These are phyloP conservation scores for Ensete ventricosum DNA, from an alignment of 176 grass and related monocot genomes.

Conservation along the genomic window DNA sequence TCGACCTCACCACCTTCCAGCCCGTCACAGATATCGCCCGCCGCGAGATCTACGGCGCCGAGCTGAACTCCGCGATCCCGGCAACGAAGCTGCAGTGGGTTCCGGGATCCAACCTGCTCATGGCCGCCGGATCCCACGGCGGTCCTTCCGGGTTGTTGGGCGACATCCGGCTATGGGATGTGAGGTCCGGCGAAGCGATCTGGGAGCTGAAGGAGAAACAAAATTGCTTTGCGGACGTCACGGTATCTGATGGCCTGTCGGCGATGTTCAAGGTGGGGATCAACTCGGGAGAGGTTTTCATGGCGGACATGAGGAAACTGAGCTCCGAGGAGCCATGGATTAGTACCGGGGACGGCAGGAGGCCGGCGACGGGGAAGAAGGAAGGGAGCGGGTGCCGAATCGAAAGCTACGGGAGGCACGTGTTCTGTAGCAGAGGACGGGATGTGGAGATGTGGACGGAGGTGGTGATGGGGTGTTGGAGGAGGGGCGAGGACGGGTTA, in stretches of 20 bases:
- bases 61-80: conserved; percentile 53
- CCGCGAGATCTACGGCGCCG: conserved; percentile 56
- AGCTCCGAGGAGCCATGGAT: conserved; percentile 41
- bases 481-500: background rate
- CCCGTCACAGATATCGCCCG: conserved; percentile 48
- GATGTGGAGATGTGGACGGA: conserved; percentile 75
- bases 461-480: conserved; percentile 27
- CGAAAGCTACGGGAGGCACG: conserved; percentile 49
- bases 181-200: conserved; percentile 37
- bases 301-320: conserved; percentile 76
- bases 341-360: conserved; percentile 35
- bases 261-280: conserved; percentile 67
- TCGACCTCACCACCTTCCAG: conserved; percentile 52
- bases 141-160: conserved; percentile 47
- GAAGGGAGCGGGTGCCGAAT: conserved; percentile 58
- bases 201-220: conserved; percentile 60
- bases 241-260: conserved; percentile 35
- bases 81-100: conserved; percentile 65
- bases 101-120: conserved; percentile 37
- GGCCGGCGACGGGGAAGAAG: conserved; percentile 27
- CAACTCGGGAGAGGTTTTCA: conserved; percentile 56
- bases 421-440: conserved; percentile 36
- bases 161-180: conserved; percentile 62
- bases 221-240: conserved; percentile 64
- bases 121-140: conserved; percentile 64